Evolutionary conservation across 2,329 filamentous ascomycete genomes (phyloP).

Genomic region (Alternaria conjuncta): DNA sequence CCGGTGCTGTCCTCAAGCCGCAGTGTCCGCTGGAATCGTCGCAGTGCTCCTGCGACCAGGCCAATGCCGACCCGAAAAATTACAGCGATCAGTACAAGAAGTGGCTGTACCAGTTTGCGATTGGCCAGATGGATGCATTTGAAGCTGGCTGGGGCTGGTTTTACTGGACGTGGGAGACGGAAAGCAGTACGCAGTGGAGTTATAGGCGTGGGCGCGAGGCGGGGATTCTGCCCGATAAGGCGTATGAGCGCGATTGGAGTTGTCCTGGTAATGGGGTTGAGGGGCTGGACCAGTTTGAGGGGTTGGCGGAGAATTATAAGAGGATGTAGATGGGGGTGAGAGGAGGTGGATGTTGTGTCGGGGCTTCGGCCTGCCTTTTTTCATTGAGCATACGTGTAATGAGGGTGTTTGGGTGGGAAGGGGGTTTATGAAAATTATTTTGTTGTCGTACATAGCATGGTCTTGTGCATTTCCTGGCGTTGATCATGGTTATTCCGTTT

Average conservation of each 20-base stretch:
- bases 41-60: conserved; percentile 73
- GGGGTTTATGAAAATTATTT: background rate
- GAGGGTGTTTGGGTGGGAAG: background rate
- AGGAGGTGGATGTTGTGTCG: background rate
- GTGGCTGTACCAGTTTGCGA: conserved; percentile 87
- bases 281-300: conserved; percentile 51
- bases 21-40: conserved; percentile 71
- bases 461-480: background rate
- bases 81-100: conserved; percentile 81
- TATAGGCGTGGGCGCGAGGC: conserved; percentile 80
- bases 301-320: conserved; percentile 54
- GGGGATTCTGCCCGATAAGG: conserved; percentile 73
- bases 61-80: conserved; percentile 73
- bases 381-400: background rate
- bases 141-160: conserved; percentile 97
- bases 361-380: background rate
- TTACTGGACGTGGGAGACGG: conserved; percentile 98
- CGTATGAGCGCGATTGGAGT: conserved; percentile 52
- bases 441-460: background rate
- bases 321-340: background rate
- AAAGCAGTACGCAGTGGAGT: conserved; percentile 87
- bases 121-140: conserved; percentile 95
- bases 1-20: conserved; percentile 69
- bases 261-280: conserved; percentile 42
- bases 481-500: background rate